Evolutionary conservation across 345 rosid species (phyloP).

Genomic region (Citrus cavaleriei): DNA sequence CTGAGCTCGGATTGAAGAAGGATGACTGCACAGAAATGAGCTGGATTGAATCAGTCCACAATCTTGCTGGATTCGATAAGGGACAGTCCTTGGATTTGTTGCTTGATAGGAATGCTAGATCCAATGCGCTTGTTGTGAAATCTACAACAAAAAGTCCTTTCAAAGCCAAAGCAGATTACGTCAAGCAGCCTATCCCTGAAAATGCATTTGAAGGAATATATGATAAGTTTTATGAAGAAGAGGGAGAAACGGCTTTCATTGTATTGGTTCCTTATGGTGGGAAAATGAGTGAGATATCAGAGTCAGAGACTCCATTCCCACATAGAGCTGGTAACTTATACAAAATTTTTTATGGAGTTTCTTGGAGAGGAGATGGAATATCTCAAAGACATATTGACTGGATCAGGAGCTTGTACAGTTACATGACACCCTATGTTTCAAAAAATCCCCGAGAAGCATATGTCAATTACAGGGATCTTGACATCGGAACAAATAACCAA

Average conservation of each 20-base stretch:
- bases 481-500: conserved; percentile 44
- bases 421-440: conserved; percentile 63
- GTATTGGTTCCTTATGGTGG: conserved; percentile 80
- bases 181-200: conserved; percentile 30
- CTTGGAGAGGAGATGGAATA: no score
- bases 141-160: conserved; percentile 19
- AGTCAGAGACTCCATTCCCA: conserved; percentile 50
- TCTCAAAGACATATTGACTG: conserved; percentile 22
- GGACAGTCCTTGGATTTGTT: conserved; percentile 35
- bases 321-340: conserved; percentile 50
- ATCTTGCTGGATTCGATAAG: conserved; percentile 47
- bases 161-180: conserved; percentile 67
- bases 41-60: conserved; percentile 62
- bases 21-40: conserved; percentile 52
- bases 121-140: conserved; percentile 14
- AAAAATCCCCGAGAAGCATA: conserved; percentile 48
- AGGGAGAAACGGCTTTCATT: conserved; percentile 52
- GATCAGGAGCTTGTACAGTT: conserved; percentile 42
- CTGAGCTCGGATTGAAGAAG: conserved; percentile 48
- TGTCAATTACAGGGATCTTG: conserved; percentile 68
- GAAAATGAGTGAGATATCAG: conserved; percentile 52
- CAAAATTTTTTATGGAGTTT: conserved; percentile 39
- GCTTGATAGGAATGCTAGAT: conserved; percentile 45
- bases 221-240: conserved; percentile 43
- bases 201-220: conserved; percentile 46